Conservation (phyloP, 75 land plant genomes). For the Cunninghamia lanceolata region DNA sequence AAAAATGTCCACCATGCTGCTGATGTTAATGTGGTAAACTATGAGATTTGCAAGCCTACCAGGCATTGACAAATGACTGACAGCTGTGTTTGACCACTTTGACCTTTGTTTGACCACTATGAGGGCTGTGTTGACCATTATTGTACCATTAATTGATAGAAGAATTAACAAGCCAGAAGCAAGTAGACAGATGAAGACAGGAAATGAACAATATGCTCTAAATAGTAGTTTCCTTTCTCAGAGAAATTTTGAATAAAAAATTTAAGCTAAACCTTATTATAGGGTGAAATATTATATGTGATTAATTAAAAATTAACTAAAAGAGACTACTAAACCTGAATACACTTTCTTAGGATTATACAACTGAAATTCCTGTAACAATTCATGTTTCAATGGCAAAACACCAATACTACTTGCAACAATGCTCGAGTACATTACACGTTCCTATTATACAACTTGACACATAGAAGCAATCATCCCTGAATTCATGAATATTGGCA, state of each 20-base stretch:
- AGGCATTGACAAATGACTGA: no score
- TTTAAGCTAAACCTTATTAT: no score
- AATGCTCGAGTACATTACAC: not conserved
- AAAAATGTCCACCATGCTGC: no score
- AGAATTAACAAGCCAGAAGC: not conserved
- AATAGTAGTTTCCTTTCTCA: no score
- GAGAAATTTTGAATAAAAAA: not conserved
- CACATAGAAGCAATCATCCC: not conserved
- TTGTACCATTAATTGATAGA: no score
- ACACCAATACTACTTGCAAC: not conserved
- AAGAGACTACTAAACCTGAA: not conserved
- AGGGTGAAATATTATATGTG: not conserved
- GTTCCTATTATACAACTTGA: not conserved
- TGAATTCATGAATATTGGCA: not conserved
- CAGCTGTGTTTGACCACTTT: no score
- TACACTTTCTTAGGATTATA: not conserved
- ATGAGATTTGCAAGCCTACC: no score
- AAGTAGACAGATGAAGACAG: not conserved
- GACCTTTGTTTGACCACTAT: no score
- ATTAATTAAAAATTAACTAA: no score
- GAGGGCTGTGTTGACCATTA: no score
- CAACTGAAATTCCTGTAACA: not conserved
- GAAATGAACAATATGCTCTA: not conserved
- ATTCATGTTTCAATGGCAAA: not conserved
- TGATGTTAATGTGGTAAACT: no score